These are phyloP conservation scores for Syncephalastrum monosporum DNA, from an alignment of 371 early-diverging fungal species.

Conservation along the genomic window DNA sequence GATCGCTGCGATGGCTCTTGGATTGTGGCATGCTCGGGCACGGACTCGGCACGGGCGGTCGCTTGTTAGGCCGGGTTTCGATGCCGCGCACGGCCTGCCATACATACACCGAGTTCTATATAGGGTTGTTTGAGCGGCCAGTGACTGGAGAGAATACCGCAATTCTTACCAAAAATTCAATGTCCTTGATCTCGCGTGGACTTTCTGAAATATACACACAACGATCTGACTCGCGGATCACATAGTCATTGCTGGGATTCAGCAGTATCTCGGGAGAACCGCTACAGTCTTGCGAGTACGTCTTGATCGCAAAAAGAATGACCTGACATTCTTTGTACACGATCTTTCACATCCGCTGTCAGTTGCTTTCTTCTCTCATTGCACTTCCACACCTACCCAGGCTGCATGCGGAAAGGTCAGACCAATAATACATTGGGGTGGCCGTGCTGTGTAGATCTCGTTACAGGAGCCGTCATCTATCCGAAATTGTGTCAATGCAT, in stretches of 20 bases:
- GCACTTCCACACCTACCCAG: slow-evolving; percentile 34
- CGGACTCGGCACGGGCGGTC: not conserved
- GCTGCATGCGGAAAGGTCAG: slow-evolving; percentile 58
- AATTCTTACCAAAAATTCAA: slow-evolving; percentile 34
- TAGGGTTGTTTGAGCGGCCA: not conserved
- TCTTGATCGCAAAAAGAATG: slow-evolving; percentile 64
- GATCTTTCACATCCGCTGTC: slow-evolving; percentile 25
- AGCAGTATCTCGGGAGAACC: slow-evolving; percentile 50
- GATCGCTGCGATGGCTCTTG: not conserved
- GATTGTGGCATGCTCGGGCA: not conserved
- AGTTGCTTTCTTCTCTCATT: not conserved
- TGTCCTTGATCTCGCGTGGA: slow-evolving; percentile 49
- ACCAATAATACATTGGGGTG: slow-evolving; percentile 58
- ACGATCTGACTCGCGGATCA: slow-evolving; percentile 51
- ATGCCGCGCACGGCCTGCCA: slow-evolving; percentile 19
- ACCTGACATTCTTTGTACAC: slow-evolving; percentile 72
- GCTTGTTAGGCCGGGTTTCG: slow-evolving; percentile 3
- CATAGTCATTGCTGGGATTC: slow-evolving; percentile 68
- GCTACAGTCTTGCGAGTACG: slow-evolving; percentile 15
- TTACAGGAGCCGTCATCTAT: slow-evolving; percentile 69
- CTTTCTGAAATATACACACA: slow-evolving; percentile 68
- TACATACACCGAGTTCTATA: slow-evolving; percentile 15
- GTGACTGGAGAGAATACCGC: not conserved
- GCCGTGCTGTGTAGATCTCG: slow-evolving; percentile 59
- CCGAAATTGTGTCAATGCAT: not conserved